Evolutionary conservation across 306 rosid species (phyloP).

Genomic region (Inga laurina): DNA sequence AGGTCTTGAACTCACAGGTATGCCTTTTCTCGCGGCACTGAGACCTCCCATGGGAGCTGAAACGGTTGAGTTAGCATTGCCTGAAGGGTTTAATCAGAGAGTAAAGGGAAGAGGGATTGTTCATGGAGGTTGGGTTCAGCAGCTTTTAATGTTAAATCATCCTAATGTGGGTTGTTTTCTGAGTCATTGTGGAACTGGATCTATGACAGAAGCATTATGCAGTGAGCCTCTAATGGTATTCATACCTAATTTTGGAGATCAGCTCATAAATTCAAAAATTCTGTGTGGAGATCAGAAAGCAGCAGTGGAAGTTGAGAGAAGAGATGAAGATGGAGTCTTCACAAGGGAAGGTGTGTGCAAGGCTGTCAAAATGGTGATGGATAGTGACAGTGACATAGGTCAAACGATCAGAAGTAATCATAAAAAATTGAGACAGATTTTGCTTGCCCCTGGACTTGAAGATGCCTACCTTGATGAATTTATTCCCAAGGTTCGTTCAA

Average conservation of each 20-base stretch:
- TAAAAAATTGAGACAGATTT: constrained; percentile 28
- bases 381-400: constrained; percentile 34
- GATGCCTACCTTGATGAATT: neutral
- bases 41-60: constrained; percentile 54
- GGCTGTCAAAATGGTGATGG: constrained; percentile 48
- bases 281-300: neutral
- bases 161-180: constrained; percentile 34
- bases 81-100: constrained; percentile 57
- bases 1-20: constrained; percentile 66
- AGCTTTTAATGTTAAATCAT: constrained; percentile 59
- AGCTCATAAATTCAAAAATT: neutral
- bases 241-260: neutral
- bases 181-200: neutral
- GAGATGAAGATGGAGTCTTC: constrained; percentile 40
- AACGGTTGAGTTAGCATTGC: constrained; percentile 49
- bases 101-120: constrained; percentile 59
- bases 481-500: neutral
- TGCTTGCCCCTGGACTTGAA: neutral
- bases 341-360: constrained; percentile 49
- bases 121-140: constrained; percentile 70
- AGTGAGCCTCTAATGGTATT: neutral
- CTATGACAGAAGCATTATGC: neutral
- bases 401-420: constrained; percentile 33
- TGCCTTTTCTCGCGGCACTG: constrained; percentile 59
- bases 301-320: neutral